Evolutionary conservation across 176 grass and related monocot genomes (phyloP), one percentile per base, ranked within the genome.

Genomic region (Ampelocalamus luodianensis): DNA sequence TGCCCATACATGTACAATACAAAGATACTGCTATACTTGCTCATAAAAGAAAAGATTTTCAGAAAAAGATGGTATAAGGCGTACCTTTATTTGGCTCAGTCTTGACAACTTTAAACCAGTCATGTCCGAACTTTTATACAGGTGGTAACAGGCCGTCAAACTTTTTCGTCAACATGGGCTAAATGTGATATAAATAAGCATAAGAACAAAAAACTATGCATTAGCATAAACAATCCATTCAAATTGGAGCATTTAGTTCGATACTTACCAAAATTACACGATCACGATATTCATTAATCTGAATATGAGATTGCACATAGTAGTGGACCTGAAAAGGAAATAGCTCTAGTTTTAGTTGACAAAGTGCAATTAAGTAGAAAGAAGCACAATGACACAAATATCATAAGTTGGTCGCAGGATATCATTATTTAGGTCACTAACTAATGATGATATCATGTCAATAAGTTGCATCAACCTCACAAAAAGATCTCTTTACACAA

Each of bases 251-350:
- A 46, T 73, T 78, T 55, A 48, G 15, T 65, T 44, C 4, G 15
- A 72, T 72, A 91, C 88, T 87, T 81, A 96, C 96, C 83, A 96
- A 87, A 82, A 99, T 85, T 79, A 96, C 49, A 59, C 91, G 86
- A 87, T 99, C 96, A 56, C 96, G 93, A 71, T 92, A 99, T 63
- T 99, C 96, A 26, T 99, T 99, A 66, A 99, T 96, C 76, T 99
- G 96, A 87, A 99, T 99, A 80, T 99, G 93, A 75, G 96, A 99
- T 89, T 99, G 96, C 77, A 99, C 89, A 84, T 99, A 99, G 86
- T 96, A 99, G 61, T 96, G 91, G 49, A 95, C 90, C 96, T 99
- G 89, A 83, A 87, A 67, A 68, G 63, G 79, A 78, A 68, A 86
- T 65, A 79, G 13, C 2, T 59, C 12, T 60, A 83, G 4, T 71